Evolutionary conservation across 2,329 filamentous ascomycete genomes (phyloP).

Genomic region (Colletotrichum liaoningense): DNA sequence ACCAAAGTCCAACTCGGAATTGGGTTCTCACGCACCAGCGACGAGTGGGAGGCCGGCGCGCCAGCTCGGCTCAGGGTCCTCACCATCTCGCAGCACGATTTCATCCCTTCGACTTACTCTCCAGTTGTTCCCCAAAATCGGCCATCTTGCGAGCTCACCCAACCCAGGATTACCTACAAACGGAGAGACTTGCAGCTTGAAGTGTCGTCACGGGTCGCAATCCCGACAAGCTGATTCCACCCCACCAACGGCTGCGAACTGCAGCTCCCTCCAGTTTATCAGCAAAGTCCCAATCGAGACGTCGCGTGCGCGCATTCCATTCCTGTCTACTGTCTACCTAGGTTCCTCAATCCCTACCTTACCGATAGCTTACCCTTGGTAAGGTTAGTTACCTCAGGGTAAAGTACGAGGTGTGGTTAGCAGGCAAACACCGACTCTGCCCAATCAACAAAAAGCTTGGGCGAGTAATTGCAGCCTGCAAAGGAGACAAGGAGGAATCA

Average conservation of each 20-base stretch:
- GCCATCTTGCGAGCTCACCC: neutral
- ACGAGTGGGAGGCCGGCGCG: neutral
- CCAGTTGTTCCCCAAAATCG: neutral
- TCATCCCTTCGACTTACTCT: neutral
- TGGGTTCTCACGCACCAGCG: neutral
- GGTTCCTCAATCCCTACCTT: neutral
- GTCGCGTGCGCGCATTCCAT: conserved; percentile 25
- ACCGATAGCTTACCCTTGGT: too few species aligned
- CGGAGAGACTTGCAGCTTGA: neutral
- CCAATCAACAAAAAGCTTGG: conserved; percentile 7
- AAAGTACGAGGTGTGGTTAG: neutral
- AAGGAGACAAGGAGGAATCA: neutral
- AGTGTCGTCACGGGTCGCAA: neutral
- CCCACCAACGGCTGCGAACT: neutral
- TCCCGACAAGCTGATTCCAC: neutral
- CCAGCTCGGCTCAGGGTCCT: neutral
- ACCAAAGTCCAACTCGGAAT: neutral
- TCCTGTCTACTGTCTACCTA: neutral
- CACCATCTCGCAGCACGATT: neutral
- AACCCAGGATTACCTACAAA: conserved; percentile 8
- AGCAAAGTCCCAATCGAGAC: neutral
- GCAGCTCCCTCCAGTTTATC: neutral
- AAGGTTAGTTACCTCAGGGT: too few species aligned
- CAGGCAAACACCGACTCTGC: neutral
- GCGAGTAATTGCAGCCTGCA: neutral